Percentiles rank a stretch among this genome's conserved stretches.
Evolutionary conservation across 2,329 filamentous ascomycete genomes (phyloP).

Genomic region (Sphaerulina vaccinii): DNA sequence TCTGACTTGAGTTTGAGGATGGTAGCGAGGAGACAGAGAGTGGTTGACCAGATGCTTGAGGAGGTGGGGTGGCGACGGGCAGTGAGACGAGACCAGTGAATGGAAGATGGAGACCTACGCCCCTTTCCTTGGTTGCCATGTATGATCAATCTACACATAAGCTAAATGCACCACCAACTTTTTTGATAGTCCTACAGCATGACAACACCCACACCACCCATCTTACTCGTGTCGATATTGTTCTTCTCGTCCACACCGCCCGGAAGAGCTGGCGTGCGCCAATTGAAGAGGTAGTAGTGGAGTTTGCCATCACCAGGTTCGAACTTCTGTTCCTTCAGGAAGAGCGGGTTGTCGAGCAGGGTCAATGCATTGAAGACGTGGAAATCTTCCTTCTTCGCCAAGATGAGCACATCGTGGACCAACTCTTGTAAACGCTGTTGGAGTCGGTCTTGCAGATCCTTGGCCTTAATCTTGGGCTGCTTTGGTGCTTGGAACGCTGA

Average conservation of each 20-base stretch:
- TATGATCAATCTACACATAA: too few species aligned
- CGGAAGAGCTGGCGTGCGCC: slow-evolving; percentile 78
- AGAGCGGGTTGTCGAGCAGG: slow-evolving; percentile 88
- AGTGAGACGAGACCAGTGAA: too few species aligned
- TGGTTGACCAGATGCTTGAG: too few species aligned
- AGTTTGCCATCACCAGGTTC: slow-evolving; percentile 90
- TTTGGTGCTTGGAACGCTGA: slow-evolving; percentile 58
- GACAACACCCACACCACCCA: slow-evolving; percentile 87
- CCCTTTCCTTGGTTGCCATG: not conserved
- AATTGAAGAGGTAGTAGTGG: slow-evolving; percentile 98
- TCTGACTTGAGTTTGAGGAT: too few species aligned
- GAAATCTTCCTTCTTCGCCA: slow-evolving; percentile 80
- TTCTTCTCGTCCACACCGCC: slow-evolving; percentile 83
- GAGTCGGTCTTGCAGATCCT: slow-evolving; percentile 58
- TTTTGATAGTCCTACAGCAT: slow-evolving; percentile 59
- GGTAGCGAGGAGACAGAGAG: too few species aligned
- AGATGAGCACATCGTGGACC: slow-evolving; percentile 79
- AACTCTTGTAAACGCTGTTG: slow-evolving; percentile 79
- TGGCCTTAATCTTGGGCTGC: slow-evolving; percentile 42
- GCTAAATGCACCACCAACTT: not conserved
- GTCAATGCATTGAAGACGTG: slow-evolving; percentile 97
- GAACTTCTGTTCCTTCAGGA: slow-evolving; percentile 92
- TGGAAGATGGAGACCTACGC: not conserved
- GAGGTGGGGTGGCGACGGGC: too few species aligned
- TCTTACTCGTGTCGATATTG: slow-evolving; percentile 69